Evolutionary conservation across 2,329 filamentous ascomycete genomes (phyloP).

Genomic region (Penicillium sp.): DNA sequence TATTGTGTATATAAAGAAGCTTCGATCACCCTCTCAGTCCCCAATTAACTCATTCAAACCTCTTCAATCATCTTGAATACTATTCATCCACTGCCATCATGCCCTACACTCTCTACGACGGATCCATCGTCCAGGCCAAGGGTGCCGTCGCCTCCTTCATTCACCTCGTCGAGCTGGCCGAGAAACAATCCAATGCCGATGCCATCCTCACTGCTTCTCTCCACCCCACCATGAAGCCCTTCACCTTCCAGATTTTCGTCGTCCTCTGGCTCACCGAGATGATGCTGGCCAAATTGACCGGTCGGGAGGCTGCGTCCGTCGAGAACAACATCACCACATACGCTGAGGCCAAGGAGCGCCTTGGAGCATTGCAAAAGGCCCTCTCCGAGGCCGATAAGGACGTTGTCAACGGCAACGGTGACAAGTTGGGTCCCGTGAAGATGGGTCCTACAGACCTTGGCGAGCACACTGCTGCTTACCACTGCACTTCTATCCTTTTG

Average conservation of each 20-base stretch:
- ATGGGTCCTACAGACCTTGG: slow-evolving; percentile 10
- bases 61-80: not conserved
- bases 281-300: slow-evolving; percentile 25
- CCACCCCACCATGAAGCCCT: slow-evolving; percentile 19
- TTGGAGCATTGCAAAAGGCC: slow-evolving; percentile 18
- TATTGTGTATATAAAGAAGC: too few relatives aligned
- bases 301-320: slow-evolving; percentile 18
- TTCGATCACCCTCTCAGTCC: too few relatives aligned
- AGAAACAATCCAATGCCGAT: slow-evolving; percentile 10
- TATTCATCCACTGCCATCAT: not conserved
- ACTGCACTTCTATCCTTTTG: slow-evolving; percentile 12
- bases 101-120: slow-evolving; percentile 24
- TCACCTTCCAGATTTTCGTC: slow-evolving; percentile 23
- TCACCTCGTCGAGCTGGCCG: slow-evolving; percentile 26
- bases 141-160: slow-evolving; percentile 21
- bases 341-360: slow-evolving; percentile 22
- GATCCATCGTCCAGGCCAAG: slow-evolving; percentile 20
- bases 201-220: slow-evolving; percentile 16
- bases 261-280: slow-evolving; percentile 23
- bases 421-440: slow-evolving; percentile 9
- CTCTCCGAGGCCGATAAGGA: slow-evolving; percentile 27
- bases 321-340: slow-evolving; percentile 17
- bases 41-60: too few relatives aligned
- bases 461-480: slow-evolving; percentile 8
- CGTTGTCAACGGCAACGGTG: slow-evolving; percentile 19